Evolutionary conservation across 2,329 filamentous ascomycete species (phyloP).

Genomic region (Akanthomyces dipterigenus): DNA sequence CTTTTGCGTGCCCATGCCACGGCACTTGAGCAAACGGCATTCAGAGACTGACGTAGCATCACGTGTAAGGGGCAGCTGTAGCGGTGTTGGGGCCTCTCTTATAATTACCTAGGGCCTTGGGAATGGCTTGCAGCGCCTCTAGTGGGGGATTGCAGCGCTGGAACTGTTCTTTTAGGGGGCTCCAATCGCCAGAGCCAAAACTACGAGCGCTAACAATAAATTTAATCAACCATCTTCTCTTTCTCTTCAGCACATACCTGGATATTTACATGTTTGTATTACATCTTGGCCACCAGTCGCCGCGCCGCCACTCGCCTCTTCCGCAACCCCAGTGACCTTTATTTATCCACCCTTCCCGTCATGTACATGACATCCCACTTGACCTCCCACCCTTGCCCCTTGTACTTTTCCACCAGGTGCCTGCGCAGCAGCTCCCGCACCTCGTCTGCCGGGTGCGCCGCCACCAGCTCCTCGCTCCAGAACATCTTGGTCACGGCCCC

Average conservation of each 20-base stretch:
- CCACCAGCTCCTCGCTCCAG: conserved; percentile 34
- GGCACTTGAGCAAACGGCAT: neutral
- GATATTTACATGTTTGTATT: no score
- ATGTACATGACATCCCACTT: conserved; percentile 25
- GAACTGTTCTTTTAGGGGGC: neutral
- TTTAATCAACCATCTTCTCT: no score
- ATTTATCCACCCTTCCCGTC: conserved; percentile 16
- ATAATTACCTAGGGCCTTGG: neutral
- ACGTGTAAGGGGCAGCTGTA: neutral
- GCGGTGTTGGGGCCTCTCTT: neutral
- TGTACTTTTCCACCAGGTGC: conserved; percentile 34
- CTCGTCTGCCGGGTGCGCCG: conserved; percentile 32
- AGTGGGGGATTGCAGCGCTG: neutral
- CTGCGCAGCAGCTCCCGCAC: conserved; percentile 28
- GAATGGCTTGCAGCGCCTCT: neutral
- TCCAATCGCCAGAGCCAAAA: neutral
- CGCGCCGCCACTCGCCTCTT: neutral
- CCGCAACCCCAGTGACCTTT: neutral
- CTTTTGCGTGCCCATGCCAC: neutral
- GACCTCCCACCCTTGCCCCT: conserved; percentile 27
- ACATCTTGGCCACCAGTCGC: no score
- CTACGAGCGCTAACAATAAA: neutral
- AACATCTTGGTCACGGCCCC: conserved; percentile 29
- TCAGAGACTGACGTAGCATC: conserved; percentile 3
- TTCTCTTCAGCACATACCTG: no score